Conservation (phyloP, 331 rosid species). For the Erythrophleum ivorense region DNA sequence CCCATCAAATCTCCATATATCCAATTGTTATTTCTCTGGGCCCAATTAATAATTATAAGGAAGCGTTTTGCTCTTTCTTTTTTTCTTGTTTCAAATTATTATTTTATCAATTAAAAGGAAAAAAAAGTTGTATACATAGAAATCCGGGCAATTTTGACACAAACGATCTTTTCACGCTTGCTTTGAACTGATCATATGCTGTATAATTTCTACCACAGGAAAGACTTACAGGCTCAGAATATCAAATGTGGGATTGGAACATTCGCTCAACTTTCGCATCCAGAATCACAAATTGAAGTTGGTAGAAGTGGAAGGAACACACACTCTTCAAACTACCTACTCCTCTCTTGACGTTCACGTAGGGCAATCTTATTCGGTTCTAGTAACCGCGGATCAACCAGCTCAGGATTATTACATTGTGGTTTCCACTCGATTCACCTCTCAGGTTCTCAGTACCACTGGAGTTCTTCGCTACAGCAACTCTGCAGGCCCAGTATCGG, state of each 20-base stretch:
- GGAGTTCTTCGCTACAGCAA: conserved; percentile 80
- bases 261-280: conserved; percentile 92
- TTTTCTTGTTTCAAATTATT: not conserved
- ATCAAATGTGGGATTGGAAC: conserved; percentile 88
- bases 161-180: not conserved
- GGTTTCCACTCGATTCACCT: conserved; percentile 75
- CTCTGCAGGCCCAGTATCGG: conserved; percentile 79
- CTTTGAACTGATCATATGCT: not conserved
- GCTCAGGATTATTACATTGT: conserved; percentile 84
- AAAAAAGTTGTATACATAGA: not conserved
- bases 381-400: conserved; percentile 91
- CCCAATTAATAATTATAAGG: not conserved
- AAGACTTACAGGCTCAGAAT: conserved; percentile 95
- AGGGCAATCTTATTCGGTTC: conserved; percentile 94
- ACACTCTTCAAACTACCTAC: conserved; percentile 83
- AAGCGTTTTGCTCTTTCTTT: not conserved
- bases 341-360: conserved; percentile 92
- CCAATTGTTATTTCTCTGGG: not conserved
- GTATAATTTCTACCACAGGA: conserved; percentile 53
- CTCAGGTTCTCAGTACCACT: conserved; percentile 65
- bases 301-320: conserved; percentile 99
- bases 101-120: not conserved
- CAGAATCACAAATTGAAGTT: conserved; percentile 86
- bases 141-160: not conserved
- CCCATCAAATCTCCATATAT: not conserved